Evolutionary conservation across 1,139 yeast genomes (phyloP).

Genomic region (Scheffersomyces quercinus): DNA sequence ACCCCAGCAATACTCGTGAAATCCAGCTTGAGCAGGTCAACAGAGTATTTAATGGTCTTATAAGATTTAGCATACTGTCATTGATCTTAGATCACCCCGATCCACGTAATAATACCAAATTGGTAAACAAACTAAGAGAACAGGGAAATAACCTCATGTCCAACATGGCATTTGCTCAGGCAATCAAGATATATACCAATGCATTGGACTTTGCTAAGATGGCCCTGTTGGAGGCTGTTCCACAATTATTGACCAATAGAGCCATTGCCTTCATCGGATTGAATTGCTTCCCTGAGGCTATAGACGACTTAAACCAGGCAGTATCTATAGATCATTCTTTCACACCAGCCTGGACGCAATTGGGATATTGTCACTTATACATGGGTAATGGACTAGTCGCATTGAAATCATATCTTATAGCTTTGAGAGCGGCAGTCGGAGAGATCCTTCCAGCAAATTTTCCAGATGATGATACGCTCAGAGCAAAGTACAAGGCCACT

Average conservation of each 20-base stretch:
- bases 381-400: constrained; percentile 41
- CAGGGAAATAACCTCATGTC: constrained; percentile 46
- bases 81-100: no score
- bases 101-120: constrained; percentile 1
- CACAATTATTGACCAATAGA: constrained; percentile 41
- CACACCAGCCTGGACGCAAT: constrained; percentile 49
- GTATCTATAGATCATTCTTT: constrained; percentile 32
- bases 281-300: constrained; percentile 45
- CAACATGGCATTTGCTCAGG: constrained; percentile 41
- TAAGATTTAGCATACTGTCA: no score
- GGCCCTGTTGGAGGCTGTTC: constrained; percentile 19
- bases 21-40: no score
- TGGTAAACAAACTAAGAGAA: constrained; percentile 32
- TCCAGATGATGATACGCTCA: constrained; percentile 15
- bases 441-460: constrained; percentile 30
- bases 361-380: constrained; percentile 47
- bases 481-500: constrained; percentile 22
- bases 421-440: constrained; percentile 34
- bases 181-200: constrained; percentile 41
- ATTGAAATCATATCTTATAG: constrained; percentile 33
- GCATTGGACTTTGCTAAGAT: constrained; percentile 28
- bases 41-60: no score
- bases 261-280: constrained; percentile 48
- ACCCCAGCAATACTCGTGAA: no score
- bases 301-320: constrained; percentile 38